Evolutionary conservation across 148 eudicot genomes (phyloP), one percentile per base, ranked within the genome.

Genomic region (Pouteria glomerata): DNA sequence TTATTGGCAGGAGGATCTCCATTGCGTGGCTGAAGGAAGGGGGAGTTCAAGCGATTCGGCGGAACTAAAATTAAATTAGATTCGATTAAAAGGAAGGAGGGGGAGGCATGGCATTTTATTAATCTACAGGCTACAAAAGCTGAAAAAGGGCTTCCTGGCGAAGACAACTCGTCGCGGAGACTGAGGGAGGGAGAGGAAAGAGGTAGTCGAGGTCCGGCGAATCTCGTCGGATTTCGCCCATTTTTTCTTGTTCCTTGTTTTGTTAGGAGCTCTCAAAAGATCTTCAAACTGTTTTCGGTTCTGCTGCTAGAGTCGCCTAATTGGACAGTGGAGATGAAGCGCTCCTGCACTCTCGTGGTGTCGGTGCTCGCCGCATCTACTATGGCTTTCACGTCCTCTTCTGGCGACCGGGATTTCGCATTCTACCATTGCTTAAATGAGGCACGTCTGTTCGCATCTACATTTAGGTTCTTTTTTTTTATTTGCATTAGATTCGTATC

Each of bases 301-400:
- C 16, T 5, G 5, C 16, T 14, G 37, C 21, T 61, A 5, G 35
- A 47, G 4, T 3, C 29, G 53, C 11, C 39, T 26, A 68, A 68
- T 52, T 15, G 27, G 47, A 42, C 59, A 24, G 35, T 21, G n/a
- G 57, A 41, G 57, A 82, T 82, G 82, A 79, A 76, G 76, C 78
- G 53, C 48, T 65, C 82, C 6, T 53, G 75, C 64, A 64, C 82
- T 64, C 69, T 82, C 59, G 61, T 76, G 12, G 85, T 76, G 3
- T 82, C 85, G 26, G 31, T 70, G 29, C 66, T 82, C 39, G 76
- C 85, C 53, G 85, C 80, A 23, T 82, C 82, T 14, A 66, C 78
- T 29, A 70, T 67, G 35, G 80, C 82, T 26, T 67, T 82, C 29
- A 48, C 76, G 33, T 71, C 76, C 29, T 63, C 53, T 35, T 35